A percentile compares a stretch with the other conserved stretches of the same genome.
phyloP scores from a whole-genome alignment of 371 early-diverging fungal genomes.

The Nosema muscidifuracis region DNA sequence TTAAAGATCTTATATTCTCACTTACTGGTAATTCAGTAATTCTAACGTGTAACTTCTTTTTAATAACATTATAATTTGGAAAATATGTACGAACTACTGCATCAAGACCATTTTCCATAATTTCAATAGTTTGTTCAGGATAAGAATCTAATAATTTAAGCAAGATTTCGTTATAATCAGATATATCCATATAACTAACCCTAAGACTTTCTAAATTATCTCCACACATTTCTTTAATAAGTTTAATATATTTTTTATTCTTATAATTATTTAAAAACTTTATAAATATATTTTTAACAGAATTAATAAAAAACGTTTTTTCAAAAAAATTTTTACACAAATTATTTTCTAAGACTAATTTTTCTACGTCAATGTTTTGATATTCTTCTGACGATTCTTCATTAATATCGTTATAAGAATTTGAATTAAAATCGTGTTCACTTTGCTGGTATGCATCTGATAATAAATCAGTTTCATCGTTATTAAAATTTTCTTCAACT shows the following conservation, averaged over 20 bases:
- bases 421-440: not conserved
- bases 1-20: constrained; percentile 77
- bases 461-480: not conserved
- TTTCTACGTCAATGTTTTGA: constrained; percentile 3
- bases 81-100: constrained; percentile 77
- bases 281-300: constrained; percentile 36
- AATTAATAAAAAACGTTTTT: constrained; percentile 11
- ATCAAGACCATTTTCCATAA: constrained; percentile 83
- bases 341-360: constrained; percentile 10
- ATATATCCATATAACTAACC: constrained; percentile 58
- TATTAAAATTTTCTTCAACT: not conserved
- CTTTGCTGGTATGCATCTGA: not conserved
- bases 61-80: constrained; percentile 79
- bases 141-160: constrained; percentile 11
- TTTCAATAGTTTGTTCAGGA: constrained; percentile 57
- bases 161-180: constrained; percentile 22
- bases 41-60: constrained; percentile 79
- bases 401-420: not conserved
- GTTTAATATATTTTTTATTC: constrained; percentile 54
- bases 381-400: not conserved
- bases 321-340: constrained; percentile 32
- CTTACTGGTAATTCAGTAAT: constrained; percentile 78
- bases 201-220: constrained; percentile 56
- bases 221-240: constrained; percentile 61
- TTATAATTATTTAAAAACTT: constrained; percentile 45